Percentiles rank a stretch among this genome's conserved stretches.
These are phyloP conservation scores for Populus pruinosa DNA, from an alignment of 345 rosid genomes.

Conservation along the genomic window DNA sequence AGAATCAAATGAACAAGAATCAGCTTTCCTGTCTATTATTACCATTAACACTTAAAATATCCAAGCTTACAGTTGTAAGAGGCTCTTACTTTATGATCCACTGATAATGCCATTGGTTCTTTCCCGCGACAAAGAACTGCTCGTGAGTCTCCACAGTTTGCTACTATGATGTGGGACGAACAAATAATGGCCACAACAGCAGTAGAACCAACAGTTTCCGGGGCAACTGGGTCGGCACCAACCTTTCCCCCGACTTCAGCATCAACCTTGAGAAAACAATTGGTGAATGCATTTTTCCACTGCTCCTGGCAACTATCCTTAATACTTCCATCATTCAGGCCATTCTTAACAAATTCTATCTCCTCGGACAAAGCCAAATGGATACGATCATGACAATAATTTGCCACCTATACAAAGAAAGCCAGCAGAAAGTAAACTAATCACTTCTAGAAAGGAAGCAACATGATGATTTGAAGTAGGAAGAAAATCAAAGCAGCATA, in stretches of 20 bases:
- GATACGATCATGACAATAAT: conserved; percentile 68
- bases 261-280: conserved; percentile 74
- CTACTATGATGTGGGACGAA: conserved; percentile 83
- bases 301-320: conserved; percentile 63
- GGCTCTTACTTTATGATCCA: conserved; percentile 80
- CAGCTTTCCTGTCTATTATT: not conserved
- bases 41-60: not conserved
- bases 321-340: conserved; percentile 37
- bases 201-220: conserved; percentile 98
- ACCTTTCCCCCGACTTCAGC: conserved; percentile 67
- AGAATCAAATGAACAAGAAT: not conserved
- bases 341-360: conserved; percentile 45
- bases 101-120: conserved; percentile 83
- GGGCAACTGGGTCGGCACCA: conserved; percentile 59
- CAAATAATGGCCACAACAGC: conserved; percentile 80
- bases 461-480: not conserved
- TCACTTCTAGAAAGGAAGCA: not conserved
- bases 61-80: not conserved
- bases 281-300: conserved; percentile 73
- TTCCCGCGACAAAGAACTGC: conserved; percentile 93
- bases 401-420: conserved; percentile 65
- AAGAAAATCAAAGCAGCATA: not conserved
- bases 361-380: conserved; percentile 73
- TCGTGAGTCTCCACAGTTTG: conserved; percentile 97
- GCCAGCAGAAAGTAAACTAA: conserved; percentile 9